phyloP scores from a whole-genome alignment of 169 alveolate species.

The Babesia bigemina region DNA sequence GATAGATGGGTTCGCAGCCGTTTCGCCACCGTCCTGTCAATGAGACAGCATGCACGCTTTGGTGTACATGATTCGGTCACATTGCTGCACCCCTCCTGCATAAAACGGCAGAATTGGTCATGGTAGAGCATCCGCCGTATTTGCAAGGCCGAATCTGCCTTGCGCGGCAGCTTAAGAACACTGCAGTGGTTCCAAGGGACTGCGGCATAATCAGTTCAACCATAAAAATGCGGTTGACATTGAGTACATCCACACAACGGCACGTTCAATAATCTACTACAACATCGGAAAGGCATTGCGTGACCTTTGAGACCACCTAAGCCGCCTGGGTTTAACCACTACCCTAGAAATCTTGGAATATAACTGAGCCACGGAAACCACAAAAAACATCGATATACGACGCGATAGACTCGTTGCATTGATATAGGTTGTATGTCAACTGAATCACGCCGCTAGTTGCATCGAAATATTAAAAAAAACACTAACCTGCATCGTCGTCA shows the following conservation, averaged over 20 bases:
- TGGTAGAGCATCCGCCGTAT: slow-evolving; percentile 38
- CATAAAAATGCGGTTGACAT: too few relatives aligned
- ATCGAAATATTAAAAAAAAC: neutral
- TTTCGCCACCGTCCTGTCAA: slow-evolving; percentile 22
- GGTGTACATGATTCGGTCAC: slow-evolving; percentile 21
- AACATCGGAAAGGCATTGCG: too few relatives aligned
- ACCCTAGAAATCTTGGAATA: too few relatives aligned
- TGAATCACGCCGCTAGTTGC: neutral
- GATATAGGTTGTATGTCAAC: too few relatives aligned
- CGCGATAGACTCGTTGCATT: too few relatives aligned
- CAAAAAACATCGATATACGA: too few relatives aligned
- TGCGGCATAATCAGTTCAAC: neutral
- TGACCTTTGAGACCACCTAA: too few relatives aligned
- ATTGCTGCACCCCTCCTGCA: slow-evolving; percentile 36
- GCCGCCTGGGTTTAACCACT: too few relatives aligned
- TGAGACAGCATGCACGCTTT: slow-evolving; percentile 18
- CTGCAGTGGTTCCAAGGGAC: slow-evolving; percentile 39
- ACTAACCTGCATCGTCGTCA: slow-evolving; percentile 9
- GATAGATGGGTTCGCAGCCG: slow-evolving; percentile 17
- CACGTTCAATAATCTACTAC: too few relatives aligned
- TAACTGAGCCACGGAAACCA: too few relatives aligned
- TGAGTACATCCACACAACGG: too few relatives aligned
- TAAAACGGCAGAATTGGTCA: slow-evolving; percentile 26
- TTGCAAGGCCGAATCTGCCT: slow-evolving; percentile 25
- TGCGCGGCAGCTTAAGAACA: slow-evolving; percentile 30